Percentiles rank a stretch among this genome's conserved stretches.
These are phyloP conservation scores for Paramecium pentaurelia DNA, from an alignment of 73 alveolate genomes.

Conservation along the genomic window DNA sequence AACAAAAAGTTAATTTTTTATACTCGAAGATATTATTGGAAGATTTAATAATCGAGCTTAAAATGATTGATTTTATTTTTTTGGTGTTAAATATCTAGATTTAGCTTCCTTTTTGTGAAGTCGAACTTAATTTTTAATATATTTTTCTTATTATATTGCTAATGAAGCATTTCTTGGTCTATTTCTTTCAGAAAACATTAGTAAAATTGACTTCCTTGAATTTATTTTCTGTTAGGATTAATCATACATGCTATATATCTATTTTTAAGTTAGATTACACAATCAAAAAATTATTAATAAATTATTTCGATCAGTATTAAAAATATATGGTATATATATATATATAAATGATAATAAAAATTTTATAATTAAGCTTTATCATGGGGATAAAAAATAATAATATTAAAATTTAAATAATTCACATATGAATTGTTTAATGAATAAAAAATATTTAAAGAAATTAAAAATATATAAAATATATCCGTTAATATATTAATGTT, in stretches of 20 bases:
- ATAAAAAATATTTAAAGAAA: neutral
- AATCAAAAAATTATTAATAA: neutral
- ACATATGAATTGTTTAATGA: neutral
- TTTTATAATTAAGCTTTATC: too few species aligned
- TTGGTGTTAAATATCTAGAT: neutral
- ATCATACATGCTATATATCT: neutral
- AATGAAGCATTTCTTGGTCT: neutral
- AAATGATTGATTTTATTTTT: neutral
- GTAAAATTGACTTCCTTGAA: neutral
- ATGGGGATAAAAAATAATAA: too few species aligned
- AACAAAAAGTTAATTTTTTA: neutral
- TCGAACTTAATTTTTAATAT: neutral
- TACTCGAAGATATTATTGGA: neutral
- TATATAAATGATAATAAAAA: neutral
- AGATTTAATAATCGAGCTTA: neutral
- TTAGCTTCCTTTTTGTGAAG: neutral
- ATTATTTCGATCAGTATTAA: neutral
- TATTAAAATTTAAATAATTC: neutral
- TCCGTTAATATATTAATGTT: constrained; percentile 28
- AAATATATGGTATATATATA: neutral
- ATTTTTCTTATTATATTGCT: neutral
- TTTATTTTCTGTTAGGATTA: neutral
- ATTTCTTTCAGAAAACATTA: neutral
- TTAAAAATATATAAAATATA: neutral
- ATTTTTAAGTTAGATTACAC: neutral